Evolutionary conservation across 1,139 yeast genomes (phyloP), one percentile per base, ranked within the genome.

Genomic region (Saccharomyces hybrid): DNA sequence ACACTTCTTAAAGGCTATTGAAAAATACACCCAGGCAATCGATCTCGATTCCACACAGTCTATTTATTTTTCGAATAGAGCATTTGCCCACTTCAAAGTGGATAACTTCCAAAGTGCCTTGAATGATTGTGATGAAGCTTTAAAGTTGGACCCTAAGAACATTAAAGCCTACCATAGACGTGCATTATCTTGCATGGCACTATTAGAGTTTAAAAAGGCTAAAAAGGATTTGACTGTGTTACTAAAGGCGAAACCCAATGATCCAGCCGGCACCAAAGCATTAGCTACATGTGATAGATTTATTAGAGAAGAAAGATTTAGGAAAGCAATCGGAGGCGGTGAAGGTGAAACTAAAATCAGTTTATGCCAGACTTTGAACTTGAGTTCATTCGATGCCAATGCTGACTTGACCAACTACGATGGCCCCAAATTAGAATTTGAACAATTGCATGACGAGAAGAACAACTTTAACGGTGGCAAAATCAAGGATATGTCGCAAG

Each of bases 61-160:
- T 1, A 81, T 91, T 16, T 86, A 83, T 65, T 88, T 75, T 68
- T 84, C 97, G 31, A 93, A 93, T 72, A 77, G 97, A 59, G 97
- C 99, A 0, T 95, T 89, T 59, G 96, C 89, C 1, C 85, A 90
- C 62, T 82, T 91, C 66, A 88, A 88, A 68, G 72, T 84, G 54
- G 99, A 93, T 68, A 85, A 84, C 63, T 91, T 86, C 70, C 98
- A 97, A 1, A 77, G 82, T 51, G 96, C 97, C 1, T 80, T 91
- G 4, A 75, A 72, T 16, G 97, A 91, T 68, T 86, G 96, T 62
- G 80, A 84, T 44, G 72, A 73, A 50, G 91, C 98, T 0, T 75
- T 93, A 50, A 78, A 76, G 51, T 68, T 85, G 11, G 90, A 93
- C 66, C 79, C 85, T 0, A 69, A 75, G 47, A 87, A 88, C 66